Percentiles rank a stretch among this genome's conserved stretches.
phyloP scores from a whole-genome alignment of 1,284 basidiomycete genomes.

The Cryptococcus sp. region DNA sequence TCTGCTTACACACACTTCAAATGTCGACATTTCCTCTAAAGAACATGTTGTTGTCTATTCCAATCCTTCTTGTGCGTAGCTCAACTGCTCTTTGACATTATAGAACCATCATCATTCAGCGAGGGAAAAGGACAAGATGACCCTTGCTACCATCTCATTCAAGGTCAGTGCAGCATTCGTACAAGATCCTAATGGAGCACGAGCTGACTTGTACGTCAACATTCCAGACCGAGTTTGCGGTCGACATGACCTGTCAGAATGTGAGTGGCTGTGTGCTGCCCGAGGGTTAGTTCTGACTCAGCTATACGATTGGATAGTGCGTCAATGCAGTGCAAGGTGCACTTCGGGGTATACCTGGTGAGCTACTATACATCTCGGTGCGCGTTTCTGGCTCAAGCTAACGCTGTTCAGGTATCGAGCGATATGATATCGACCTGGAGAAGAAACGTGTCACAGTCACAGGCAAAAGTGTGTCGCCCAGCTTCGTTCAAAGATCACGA shows the following conservation, averaged over 20 bases:
- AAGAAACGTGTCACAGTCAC: slow-evolving; percentile 51
- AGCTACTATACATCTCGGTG: neutral
- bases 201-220: slow-evolving; percentile 4
- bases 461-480: slow-evolving; percentile 43
- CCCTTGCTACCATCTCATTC: slow-evolving; percentile 37
- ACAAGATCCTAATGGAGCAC: neutral
- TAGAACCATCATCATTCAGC: neutral
- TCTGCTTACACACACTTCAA: too few relatives aligned
- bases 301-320: slow-evolving; percentile 35
- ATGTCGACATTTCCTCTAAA: too few relatives aligned
- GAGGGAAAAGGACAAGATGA: slow-evolving; percentile 19
- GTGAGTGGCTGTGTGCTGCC: slow-evolving; percentile 22
- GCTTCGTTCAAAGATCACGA: neutral
- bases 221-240: slow-evolving; percentile 52
- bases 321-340: slow-evolving; percentile 47
- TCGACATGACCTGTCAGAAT: slow-evolving; percentile 54
- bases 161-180: slow-evolving; percentile 26
- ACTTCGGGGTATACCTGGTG: slow-evolving; percentile 39
- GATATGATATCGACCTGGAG: slow-evolving; percentile 52
- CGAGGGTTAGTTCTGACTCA: neutral
- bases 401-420: slow-evolving; percentile 42
- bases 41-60: too few relatives aligned
- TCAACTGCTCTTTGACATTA: too few relatives aligned
- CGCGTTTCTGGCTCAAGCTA: neutral
- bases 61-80: too few relatives aligned